phyloP scores from a whole-genome alignment of 441 rosid species.

The Jatropha multifida region DNA sequence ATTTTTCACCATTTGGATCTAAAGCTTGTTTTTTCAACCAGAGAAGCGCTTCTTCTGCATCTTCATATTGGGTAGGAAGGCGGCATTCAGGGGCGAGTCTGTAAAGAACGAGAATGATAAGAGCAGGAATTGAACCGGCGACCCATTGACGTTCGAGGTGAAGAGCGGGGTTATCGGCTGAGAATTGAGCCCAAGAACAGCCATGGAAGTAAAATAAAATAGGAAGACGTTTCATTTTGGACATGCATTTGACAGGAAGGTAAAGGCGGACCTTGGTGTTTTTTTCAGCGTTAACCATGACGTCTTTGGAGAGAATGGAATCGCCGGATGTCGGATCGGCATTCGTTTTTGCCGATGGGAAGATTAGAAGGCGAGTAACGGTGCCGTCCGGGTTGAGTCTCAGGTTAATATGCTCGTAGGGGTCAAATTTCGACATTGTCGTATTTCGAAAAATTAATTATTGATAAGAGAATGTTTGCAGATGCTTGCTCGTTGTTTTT shows the following conservation, averaged over 20 bases:
- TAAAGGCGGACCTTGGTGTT: conserved; percentile 9
- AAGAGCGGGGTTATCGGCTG: conserved; percentile 26
- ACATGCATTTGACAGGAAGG: not conserved
- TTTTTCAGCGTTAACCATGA: conserved; percentile 6
- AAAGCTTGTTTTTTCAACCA: conserved; percentile 40
- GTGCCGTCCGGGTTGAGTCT: conserved; percentile 23
- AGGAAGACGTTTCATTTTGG: not conserved
- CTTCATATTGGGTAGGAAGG: conserved; percentile 45
- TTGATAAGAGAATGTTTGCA: too few relatives aligned
- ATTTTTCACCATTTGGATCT: conserved; percentile 35
- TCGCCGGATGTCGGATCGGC: conserved; percentile 13
- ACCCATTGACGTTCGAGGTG: conserved; percentile 21
- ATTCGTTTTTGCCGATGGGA: not conserved
- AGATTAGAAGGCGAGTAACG: conserved; percentile 10
- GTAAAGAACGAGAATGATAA: conserved; percentile 37
- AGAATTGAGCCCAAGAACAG: conserved; percentile 33
- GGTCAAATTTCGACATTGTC: conserved; percentile 11
- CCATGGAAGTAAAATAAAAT: conserved; percentile 30
- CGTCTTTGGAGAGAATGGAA: conserved; percentile 18
- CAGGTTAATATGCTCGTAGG: conserved; percentile 15
- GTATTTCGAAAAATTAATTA: not conserved
- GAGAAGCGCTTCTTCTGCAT: conserved; percentile 34
- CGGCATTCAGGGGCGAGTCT: conserved; percentile 47
- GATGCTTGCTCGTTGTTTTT: not conserved
- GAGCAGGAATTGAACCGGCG: conserved; percentile 30